These are phyloP conservation scores for Pichia sp. DNA, from an alignment of 1,139 yeast species.

Conservation along the genomic window DNA sequence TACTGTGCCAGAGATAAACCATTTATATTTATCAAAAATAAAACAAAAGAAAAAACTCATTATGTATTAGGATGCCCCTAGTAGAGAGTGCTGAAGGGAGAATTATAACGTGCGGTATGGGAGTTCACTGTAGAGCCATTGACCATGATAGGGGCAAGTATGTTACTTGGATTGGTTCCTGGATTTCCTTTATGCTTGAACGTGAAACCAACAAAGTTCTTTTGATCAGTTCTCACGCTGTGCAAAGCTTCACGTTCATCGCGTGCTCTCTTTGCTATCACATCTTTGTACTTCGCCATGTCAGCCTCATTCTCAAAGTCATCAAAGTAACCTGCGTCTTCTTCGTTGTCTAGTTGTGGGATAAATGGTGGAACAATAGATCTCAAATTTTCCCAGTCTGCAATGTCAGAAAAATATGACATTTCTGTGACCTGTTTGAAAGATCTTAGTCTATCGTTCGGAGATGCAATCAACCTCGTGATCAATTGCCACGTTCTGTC, in stretches of 20 bases:
- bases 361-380: constrained; percentile 83
- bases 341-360: constrained; percentile 93
- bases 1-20: too few relatives aligned
- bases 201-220: constrained; percentile 92
- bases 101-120: constrained; percentile 20
- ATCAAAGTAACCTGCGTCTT: constrained; percentile 98
- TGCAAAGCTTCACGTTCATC: constrained; percentile 69
- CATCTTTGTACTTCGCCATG: constrained; percentile 97
- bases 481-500: constrained; percentile 96
- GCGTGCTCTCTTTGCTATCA: constrained; percentile 31
- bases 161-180: constrained; percentile 35
- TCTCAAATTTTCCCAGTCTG: constrained; percentile 65
- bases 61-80: constrained; percentile 7
- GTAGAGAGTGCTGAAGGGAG: constrained; percentile 30
- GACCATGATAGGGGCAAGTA: constrained; percentile 25
- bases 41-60: too few relatives aligned
- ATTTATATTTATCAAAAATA: too few relatives aligned
- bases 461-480: constrained; percentile 70
- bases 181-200: constrained; percentile 81
- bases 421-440: constrained; percentile 76
- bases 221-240: constrained; percentile 44
- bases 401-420: constrained; percentile 74
- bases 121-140: constrained; percentile 16
- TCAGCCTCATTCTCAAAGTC: constrained; percentile 95
- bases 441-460: constrained; percentile 63